Evolutionary conservation across 2,329 filamentous ascomycete species (phyloP), one percentile per base, ranked within the genome.

Genomic region (Pseudogymnoascus sp.): DNA sequence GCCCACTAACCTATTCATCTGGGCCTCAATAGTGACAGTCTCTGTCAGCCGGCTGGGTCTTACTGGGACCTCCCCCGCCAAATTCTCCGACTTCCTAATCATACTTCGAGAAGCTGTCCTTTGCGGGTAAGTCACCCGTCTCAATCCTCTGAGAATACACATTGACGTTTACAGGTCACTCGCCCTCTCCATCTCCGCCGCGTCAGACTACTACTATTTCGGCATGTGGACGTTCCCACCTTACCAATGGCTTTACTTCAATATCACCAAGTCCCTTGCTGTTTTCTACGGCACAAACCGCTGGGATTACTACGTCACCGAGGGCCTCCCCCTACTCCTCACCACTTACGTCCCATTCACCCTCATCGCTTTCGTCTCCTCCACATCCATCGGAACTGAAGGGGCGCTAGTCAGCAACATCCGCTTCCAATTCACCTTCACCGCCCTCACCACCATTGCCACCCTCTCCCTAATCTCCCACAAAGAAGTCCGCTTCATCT

Each of bases 401-500:
- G 14, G 62, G 61, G 56, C 65, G 63, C 13, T 50, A 64, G 72
- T 76, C 66, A 71, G 73, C 44, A 79, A 78, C 63, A 77, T 82
- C 11, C 77, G 80, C 61, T 80, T 79, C 62, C 80, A 82, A 37
- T 76, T 93, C 7, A 80, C 85, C 8, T 79, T 80, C 31, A 79
- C 84, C 6, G 80, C 88, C 44, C 66, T 87, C 62, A 75, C 84
- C 31, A 89, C 87, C 64, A 76, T 89, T 8, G 73, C 77, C 1
- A 74, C 80, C 1, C 81, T 97, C 35, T 96, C 91, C 1, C 72
- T 90, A 56, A 90, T 97, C 68, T 86, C 91, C 1, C 95, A 99
- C 78, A 99, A 99, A 75, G 95, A 99, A 80, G 90, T 96, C 69
- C 91, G 95, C 71, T 99, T 99, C 78, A 90, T 97, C 68, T 96